Percentiles rank a stretch among this genome's conserved stretches.
These are phyloP conservation scores for Xylariaceae sp. DNA, from an alignment of 2,329 filamentous ascomycete species.

Conservation along the genomic window DNA sequence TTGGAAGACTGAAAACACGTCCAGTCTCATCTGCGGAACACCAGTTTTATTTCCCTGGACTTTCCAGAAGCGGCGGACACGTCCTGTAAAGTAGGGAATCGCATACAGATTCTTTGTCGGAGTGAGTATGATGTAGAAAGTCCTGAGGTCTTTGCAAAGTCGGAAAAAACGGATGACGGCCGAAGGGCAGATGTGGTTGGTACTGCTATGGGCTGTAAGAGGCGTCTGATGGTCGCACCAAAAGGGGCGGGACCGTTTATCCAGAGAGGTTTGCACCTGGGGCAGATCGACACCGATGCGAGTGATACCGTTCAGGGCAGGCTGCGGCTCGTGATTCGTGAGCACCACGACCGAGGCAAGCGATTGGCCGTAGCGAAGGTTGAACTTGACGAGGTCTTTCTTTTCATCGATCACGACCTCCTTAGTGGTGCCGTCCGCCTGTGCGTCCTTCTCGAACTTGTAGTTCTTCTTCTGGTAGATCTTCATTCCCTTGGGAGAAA, in stretches of 20 bases:
- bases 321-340: background rate
- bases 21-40: background rate
- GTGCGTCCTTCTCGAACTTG: background rate
- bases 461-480: background rate
- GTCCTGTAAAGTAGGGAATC: too few relatives aligned
- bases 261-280: background rate
- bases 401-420: background rate
- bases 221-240: background rate
- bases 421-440: conserved; percentile 4
- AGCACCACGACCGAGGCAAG: background rate
- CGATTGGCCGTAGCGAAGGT: background rate
- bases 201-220: background rate
- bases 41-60: too few relatives aligned
- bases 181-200: background rate
- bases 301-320: conserved; percentile 8
- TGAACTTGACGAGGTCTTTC: conserved; percentile 19
- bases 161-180: conserved; percentile 12
- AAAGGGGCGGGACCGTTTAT: background rate
- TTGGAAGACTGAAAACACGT: background rate
- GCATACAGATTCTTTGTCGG: background rate
- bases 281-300: conserved; percentile 11
- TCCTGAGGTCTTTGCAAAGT: conserved; percentile 27
- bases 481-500: background rate
- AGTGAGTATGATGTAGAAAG: conserved; percentile 29
- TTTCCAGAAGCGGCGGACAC: too few relatives aligned